Conservation (phyloP, 345 rosid genomes). For the Conringia planisiliqua region DNA sequence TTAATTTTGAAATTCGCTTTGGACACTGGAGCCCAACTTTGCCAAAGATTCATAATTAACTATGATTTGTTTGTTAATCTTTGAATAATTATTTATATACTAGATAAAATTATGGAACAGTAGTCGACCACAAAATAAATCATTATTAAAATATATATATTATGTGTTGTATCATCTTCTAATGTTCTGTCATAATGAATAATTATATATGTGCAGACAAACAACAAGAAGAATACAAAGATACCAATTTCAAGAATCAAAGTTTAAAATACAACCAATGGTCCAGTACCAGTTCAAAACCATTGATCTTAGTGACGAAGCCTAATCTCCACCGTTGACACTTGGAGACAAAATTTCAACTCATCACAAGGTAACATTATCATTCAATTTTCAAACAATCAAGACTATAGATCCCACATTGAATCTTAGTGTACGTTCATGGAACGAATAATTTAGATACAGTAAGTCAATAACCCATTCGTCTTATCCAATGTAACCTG, state of each 20-base stretch:
- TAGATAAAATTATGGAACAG: background rate
- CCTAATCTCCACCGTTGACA: conserved; percentile 11
- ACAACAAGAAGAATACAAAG: background rate
- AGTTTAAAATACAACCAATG: background rate
- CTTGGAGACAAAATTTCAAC: conserved; percentile 14
- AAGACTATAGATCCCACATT: background rate
- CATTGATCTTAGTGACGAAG: background rate
- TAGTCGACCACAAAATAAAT: background rate
- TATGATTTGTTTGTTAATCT: conserved; percentile 15
- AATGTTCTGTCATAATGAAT: background rate
- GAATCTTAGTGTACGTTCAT: background rate
- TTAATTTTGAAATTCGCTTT: conserved; percentile 1
- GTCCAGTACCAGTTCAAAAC: background rate
- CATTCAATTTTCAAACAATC: background rate
- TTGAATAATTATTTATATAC: background rate
- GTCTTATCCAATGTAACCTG: background rate
- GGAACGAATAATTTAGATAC: background rate
- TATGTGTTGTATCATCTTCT: background rate
- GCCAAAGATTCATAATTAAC: background rate
- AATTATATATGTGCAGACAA: background rate
- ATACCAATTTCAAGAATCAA: background rate
- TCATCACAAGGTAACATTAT: background rate
- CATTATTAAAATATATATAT: background rate
- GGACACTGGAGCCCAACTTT: conserved; percentile 3
- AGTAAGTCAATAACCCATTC: background rate